Evolutionary conservation across 176 grass and related monocot genomes (phyloP), one percentile per base, ranked within the genome.

Genomic region (Panicum miliaceum): DNA sequence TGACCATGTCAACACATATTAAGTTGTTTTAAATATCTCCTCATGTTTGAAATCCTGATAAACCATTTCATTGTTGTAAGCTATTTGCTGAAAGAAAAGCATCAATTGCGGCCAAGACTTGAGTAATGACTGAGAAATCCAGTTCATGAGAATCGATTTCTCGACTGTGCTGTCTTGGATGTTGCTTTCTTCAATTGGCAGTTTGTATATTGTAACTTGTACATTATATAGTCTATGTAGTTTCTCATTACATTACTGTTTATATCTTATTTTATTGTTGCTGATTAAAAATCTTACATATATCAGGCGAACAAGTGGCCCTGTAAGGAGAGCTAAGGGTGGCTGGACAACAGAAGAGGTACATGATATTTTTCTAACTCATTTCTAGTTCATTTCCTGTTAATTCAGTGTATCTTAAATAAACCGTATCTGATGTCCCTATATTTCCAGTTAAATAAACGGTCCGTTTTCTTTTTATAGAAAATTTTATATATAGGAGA

Each of bases 301-400:
- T 85, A 34, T 84, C 75, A 98, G 93, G 74, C 78, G 87, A 77
- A 93, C 69, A 66, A 98, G 87, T 66, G 96, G 96, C 12, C 96
- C 93, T 65, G 91, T 98, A 81, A 93, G 93, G 89, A 90, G 93
- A 92, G 91, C 96, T 58, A 98, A 89, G 85, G 91, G 93, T 88
- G 93, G 93, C 53, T 98, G 96, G 96, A 95, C 93, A 73, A 51
- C 77, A 20, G 78, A 88, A 78, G 96, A 98, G 93, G 96, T 88
- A 86, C 68, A 79, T n/a, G 15, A 76, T 19, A 57, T 70, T 86
- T n/a, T 42, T 53, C 36, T 63, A 75, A 38, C 6, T 54, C 2
- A 0, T 38, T 81, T 69, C 2, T 76, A 43, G 42, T 19, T 51
- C 50, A 58, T 74, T 84, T 89, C n/a, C 29, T 76, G 27, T 32